Evolutionary conservation across 495 filamentous ascomycete genomes (phyloP), one percentile per base, ranked within the genome.

Genomic region (Neurospora sp.): DNA sequence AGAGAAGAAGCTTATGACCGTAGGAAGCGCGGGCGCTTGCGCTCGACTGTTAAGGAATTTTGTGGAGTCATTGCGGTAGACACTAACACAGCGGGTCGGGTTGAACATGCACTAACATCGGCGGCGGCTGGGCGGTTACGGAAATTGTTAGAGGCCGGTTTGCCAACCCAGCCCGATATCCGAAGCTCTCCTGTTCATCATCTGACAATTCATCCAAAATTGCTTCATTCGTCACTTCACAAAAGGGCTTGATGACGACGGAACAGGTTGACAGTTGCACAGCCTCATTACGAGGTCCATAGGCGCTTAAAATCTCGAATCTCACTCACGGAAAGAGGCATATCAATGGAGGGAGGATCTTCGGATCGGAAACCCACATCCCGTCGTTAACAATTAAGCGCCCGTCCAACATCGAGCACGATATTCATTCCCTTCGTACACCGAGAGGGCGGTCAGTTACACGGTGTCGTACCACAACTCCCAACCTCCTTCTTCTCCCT

Each of bases 101-200:
- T 74, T 74, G n/a, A 48, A n/a, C 42, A 48, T 59, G 48, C 37
- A 18, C 70, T 41, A 71, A 70, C 22, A 70, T 65, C 27, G 5
- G 53, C 53, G 53, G 53, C 22, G 53, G 42, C 44, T 59, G 20
- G 73, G 76, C 76, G 76, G 69, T 71, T 78, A 72, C 70, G 75
- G 73, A 77, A 73, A 78, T 78, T 76, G 76, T 75, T 76, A 78
- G 73, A 74, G 73, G 41, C 70, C 74, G 27, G 44, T 27, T 9
- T 61, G 70, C 69, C 72, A 69, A 20, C 74, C 73, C 69, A 71
- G 68, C 71, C 75, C 59, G 70, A 72, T 72, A 68, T 74, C 72
- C 71, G 72, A 73, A 65, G 22, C 8, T 37, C 40, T 39, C 69
- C 44, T 48, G n/a, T 48, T 48, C 20, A 59, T 59, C 20, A 59